Evolutionary conservation across 1,139 yeast genomes (phyloP), one percentile per base, ranked within the genome.

Genomic region (Blastobotrys malaysiensis): DNA sequence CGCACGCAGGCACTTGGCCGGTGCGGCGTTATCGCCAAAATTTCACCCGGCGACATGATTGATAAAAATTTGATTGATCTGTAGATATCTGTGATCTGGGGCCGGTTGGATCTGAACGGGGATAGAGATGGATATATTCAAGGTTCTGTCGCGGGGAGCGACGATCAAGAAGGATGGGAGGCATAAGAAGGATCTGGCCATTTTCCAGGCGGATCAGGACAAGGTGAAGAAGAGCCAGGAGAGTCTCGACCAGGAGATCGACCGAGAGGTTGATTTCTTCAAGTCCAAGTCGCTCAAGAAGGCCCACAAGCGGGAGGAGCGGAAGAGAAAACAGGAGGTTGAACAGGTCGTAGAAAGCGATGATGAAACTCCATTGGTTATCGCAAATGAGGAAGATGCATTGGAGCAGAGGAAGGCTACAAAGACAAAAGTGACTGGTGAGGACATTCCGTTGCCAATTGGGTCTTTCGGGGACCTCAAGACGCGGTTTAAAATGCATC

Each of bases 81-180:
- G 20, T n/a, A 39, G 9, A 19, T 16, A 18, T 44, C 19, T 44
- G 16, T 16, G 45, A 16, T 11, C 18, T 18, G 45, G 18, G 31
- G 13, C 26, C 7, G 31, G 3, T 26, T 26, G 24, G 24, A 22
- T 26, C 11, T n/a, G n/a, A 9, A 22, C 44, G 2, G 48, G 13
- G 27, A 21, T 11, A 4, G 14, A 16, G 13, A 14, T 93, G 99
- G 99, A 93, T 73, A 86, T 91, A 60, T 91, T 93, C 69, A 78
- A 89, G 64, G 83, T 93, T 3, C 77, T 93, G 51, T 78, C 90
- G 1, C 77, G 97, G 66, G 98, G 98, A 19, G 96, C 97, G 0
- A 77, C 83, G 20, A 73, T 91, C 52, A 83, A 82, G 66, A 83
- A 83, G 66, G 65, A 63, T 16, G 66, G 66, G 2, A 69, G 66